phyloP scores from a whole-genome alignment of 371 early-diverging fungal genomes.

The Blastocladiella emersonii region DNA sequence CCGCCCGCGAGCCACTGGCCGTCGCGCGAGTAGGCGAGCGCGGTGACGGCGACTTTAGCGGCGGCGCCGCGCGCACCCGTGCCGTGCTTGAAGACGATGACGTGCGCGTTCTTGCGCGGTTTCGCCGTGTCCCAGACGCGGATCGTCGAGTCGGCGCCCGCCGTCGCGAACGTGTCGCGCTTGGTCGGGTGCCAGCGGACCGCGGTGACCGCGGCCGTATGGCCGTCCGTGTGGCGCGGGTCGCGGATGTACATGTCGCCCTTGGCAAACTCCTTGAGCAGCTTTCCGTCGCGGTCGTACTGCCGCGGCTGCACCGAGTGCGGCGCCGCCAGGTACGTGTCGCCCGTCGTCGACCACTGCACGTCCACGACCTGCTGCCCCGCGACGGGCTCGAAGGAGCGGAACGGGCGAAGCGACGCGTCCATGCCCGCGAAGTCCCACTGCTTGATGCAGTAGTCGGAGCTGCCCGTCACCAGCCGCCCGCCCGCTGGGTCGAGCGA shows the following conservation, averaged over 20 bases:
- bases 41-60: conserved; percentile 33
- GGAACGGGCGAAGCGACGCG: conserved; percentile 52
- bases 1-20: conserved; percentile 52
- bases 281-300: conserved; percentile 62
- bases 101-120: conserved; percentile 51
- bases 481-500: conserved; percentile 71
- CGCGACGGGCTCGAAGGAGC: conserved; percentile 62
- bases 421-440: conserved; percentile 92
- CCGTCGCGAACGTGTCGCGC: conserved; percentile 53
- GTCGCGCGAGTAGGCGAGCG: conserved; percentile 48
- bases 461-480: conserved; percentile 62
- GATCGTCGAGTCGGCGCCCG: conserved; percentile 71
- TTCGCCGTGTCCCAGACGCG: conserved; percentile 78
- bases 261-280: conserved; percentile 56
- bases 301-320: conserved; percentile 57
- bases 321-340: conserved; percentile 63
- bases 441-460: conserved; percentile 64
- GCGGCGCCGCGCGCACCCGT: conserved; percentile 46
- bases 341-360: conserved; percentile 61
- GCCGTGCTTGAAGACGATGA: conserved; percentile 58
- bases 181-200: conserved; percentile 69
- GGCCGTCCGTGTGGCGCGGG: conserved; percentile 70
- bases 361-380: conserved; percentile 75
- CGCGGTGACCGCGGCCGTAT: conserved; percentile 64
- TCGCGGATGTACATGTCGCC: conserved; percentile 92